These are phyloP conservation scores for Vinca minor DNA, from an alignment of 257 asterid genomes.

Conservation along the genomic window DNA sequence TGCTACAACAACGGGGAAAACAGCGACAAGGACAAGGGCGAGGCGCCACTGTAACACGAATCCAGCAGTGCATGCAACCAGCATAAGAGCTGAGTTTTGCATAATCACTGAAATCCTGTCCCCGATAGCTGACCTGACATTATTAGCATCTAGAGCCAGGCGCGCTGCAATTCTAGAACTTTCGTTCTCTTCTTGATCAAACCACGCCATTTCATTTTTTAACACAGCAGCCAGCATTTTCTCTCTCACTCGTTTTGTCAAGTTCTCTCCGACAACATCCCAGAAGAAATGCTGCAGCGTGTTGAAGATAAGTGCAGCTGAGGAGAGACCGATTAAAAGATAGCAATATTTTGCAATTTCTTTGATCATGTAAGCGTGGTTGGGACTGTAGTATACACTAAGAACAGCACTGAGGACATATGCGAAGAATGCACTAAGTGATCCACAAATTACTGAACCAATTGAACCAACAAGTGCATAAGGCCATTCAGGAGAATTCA, in stretches of 20 bases:
- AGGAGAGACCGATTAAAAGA: conserved; percentile 76
- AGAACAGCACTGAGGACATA: conserved; percentile 84
- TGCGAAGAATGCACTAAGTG: conserved; percentile 84
- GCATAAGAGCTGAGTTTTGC: conserved; percentile 97
- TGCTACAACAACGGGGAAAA: conserved; percentile 84
- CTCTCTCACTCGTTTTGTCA: conserved; percentile 78
- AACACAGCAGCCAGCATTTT: conserved; percentile 75
- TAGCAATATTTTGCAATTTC: conserved; percentile 85
- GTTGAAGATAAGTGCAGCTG: conserved; percentile 84
- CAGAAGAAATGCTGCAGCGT: conserved; percentile 83
- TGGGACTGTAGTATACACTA: conserved; percentile 76
- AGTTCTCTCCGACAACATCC: conserved; percentile 84
- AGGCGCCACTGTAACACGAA: conserved; percentile 89
- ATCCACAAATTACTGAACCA: conserved; percentile 80
- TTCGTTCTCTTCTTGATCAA: conserved; percentile 83
- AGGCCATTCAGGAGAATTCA: conserved; percentile 91
- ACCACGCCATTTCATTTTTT: conserved; percentile 89
- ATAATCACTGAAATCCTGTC: conserved; percentile 81
- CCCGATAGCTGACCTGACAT: conserved; percentile 86
- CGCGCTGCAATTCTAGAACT: conserved; percentile 85
- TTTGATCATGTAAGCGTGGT: conserved; percentile 56
- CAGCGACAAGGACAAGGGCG: conserved; percentile 79
- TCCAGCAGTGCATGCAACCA: conserved; percentile 92
- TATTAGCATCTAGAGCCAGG: conserved; percentile 81
- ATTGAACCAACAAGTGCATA: conserved; percentile 75